phyloP scores from a whole-genome alignment of 345 rosid species.

The Brassica rapa region DNA sequence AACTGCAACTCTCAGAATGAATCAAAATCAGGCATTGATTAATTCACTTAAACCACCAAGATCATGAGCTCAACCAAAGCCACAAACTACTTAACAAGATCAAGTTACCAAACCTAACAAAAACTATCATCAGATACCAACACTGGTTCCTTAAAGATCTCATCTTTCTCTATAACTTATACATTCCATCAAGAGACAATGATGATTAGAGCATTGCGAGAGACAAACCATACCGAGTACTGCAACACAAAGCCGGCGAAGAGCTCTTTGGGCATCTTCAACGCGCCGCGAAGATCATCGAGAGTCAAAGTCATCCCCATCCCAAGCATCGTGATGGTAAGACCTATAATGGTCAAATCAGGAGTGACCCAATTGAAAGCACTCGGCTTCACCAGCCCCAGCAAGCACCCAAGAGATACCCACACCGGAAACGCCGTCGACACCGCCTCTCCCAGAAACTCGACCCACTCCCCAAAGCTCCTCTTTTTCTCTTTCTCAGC shows the following conservation, averaged over 20 bases:
- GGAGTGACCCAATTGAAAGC: conserved; percentile 81
- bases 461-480: conserved; percentile 65
- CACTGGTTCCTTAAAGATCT: neutral
- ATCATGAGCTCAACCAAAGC: conserved; percentile 10
- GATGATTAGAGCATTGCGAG: conserved; percentile 6
- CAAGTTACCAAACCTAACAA: conserved; percentile 11
- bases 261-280: conserved; percentile 85
- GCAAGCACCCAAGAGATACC: conserved; percentile 79
- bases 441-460: conserved; percentile 58
- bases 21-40: neutral
- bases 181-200: conserved; percentile 1
- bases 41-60: neutral
- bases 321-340: conserved; percentile 89
- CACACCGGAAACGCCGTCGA: conserved; percentile 86
- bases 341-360: conserved; percentile 56
- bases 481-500: conserved; percentile 19
- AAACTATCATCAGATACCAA: conserved; percentile 18
- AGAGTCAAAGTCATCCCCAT: conserved; percentile 95
- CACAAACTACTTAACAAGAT: conserved; percentile 9
- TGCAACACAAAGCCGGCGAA: conserved; percentile 74
- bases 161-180: neutral
- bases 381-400: conserved; percentile 67
- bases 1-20: too few relatives aligned
- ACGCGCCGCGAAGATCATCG: conserved; percentile 76
- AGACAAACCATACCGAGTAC: conserved; percentile 64